A percentile compares a stretch with the other conserved stretches of the same genome.
phyloP scores from a whole-genome alignment of 352 stramenopile genomes.

The Phytophthora parvispora region DNA sequence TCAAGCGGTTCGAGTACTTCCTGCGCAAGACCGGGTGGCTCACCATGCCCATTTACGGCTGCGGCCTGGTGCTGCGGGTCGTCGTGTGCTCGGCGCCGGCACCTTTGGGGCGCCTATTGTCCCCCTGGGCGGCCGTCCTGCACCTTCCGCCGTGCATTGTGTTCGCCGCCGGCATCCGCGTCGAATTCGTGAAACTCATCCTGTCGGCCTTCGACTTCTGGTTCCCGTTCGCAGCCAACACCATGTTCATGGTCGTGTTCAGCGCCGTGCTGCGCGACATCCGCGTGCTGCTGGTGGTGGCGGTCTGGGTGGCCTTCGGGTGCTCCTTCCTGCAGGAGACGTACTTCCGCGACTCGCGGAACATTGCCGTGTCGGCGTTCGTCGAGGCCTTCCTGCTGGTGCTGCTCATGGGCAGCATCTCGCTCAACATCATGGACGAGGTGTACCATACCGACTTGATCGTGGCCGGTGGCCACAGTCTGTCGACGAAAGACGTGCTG shows the following conservation, averaged over 20 bases:
- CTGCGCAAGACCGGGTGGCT: conserved; percentile 28
- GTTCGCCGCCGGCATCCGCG: conserved; percentile 21
- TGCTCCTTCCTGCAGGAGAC: conserved; percentile 37
- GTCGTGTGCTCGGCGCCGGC: conserved; percentile 19
- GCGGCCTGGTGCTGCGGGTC: conserved; percentile 21
- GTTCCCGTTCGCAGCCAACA: conserved; percentile 37
- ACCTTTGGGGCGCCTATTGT: conserved; percentile 6
- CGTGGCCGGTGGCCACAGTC: conserved; percentile 18
- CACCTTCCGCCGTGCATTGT: conserved; percentile 33
- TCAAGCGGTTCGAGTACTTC: conserved; percentile 22
- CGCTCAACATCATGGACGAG: conserved; percentile 29
- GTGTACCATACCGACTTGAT: conserved; percentile 31
- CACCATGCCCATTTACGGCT: conserved; percentile 37
- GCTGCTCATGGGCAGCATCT: conserved; percentile 34
- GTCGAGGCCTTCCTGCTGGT: conserved; percentile 26
- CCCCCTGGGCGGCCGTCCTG: conserved; percentile 20
- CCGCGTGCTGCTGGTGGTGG: conserved; percentile 7
- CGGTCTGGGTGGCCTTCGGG: conserved; percentile 25
- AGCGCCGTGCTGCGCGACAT: conserved; percentile 21
- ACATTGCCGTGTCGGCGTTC: conserved; percentile 27
- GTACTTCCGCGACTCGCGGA: conserved; percentile 33
- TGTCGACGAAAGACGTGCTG: conserved; percentile 37
- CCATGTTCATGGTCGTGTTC: conserved; percentile 31
- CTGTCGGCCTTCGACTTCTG: conserved; percentile 35
- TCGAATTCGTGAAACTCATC: conserved; percentile 40